A percentile compares a stretch with the other conserved stretches of the same genome.
These are phyloP conservation scores for Penicillium brevicompactum DNA, from an alignment of 2,329 filamentous ascomycete genomes.

Conservation along the genomic window DNA sequence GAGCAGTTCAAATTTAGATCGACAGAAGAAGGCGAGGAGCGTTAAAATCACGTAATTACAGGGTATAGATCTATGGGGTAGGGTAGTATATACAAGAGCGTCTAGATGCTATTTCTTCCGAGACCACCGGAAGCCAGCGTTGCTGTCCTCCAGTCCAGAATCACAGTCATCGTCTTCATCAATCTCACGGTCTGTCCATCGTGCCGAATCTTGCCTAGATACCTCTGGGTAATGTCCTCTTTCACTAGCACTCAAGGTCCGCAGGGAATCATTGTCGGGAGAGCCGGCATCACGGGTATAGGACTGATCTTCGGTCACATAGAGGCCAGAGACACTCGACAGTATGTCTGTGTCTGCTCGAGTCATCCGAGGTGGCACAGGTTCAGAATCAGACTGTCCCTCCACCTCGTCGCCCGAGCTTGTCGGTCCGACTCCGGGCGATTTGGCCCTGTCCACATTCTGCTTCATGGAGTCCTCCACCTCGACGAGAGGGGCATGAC, in stretches of 20 bases:
- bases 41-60: constrained; percentile 9
- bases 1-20: background rate
- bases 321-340: background rate
- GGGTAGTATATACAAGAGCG: constrained; percentile 13
- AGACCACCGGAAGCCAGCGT: constrained; percentile 20
- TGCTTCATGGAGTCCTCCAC: constrained; percentile 69
- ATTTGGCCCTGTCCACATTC: constrained; percentile 69
- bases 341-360: background rate
- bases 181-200: constrained; percentile 70
- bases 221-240: constrained; percentile 15
- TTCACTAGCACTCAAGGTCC: constrained; percentile 11
- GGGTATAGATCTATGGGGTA: constrained; percentile 11
- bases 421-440: constrained; percentile 57
- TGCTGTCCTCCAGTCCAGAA: constrained; percentile 29
- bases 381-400: constrained; percentile 30
- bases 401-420: constrained; percentile 67
- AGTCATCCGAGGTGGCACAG: constrained; percentile 36
- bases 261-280: constrained; percentile 12
- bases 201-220: constrained; percentile 54
- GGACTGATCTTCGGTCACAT: background rate
- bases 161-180: constrained; percentile 52
- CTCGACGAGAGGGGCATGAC: constrained; percentile 67
- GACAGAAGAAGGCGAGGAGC: background rate
- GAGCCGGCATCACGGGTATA: constrained; percentile 1
- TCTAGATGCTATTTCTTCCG: background rate